These are phyloP conservation scores for Kluyveromyces dobzhanskii DNA, from an alignment of 805 yeast species.

Conservation along the genomic window DNA sequence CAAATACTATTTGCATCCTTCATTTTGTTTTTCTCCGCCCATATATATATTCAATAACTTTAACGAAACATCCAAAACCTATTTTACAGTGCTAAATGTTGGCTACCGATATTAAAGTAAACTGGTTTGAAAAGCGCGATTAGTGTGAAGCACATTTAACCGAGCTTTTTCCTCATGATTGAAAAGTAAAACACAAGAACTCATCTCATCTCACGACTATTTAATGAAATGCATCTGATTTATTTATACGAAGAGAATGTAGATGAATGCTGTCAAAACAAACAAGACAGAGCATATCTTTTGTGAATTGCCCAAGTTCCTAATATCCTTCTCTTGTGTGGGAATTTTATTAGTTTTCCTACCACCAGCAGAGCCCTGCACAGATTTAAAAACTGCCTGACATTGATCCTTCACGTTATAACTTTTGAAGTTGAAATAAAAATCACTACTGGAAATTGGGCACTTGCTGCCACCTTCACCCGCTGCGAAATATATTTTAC, in stretches of 20 bases:
- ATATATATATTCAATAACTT: no score
- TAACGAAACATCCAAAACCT: no score
- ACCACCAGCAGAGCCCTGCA: not conserved
- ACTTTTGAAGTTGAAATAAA: constrained; percentile 17
- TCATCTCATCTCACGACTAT: not conserved
- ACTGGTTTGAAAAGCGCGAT: no score
- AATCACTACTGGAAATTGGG: constrained; percentile 16
- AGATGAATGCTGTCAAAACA: not conserved
- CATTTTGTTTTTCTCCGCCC: no score
- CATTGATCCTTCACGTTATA: not conserved
- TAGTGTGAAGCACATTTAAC: no score
- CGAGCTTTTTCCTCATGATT: no score
- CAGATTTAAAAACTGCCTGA: not conserved
- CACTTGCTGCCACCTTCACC: constrained; percentile 30
- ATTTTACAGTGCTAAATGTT: no score
- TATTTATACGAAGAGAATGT: not conserved
- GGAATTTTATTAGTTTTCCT: not conserved
- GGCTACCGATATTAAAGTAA: no score
- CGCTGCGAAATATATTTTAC: constrained; percentile 47
- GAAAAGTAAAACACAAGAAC: no score
- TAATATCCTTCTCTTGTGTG: not conserved
- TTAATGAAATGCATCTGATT: not conserved
- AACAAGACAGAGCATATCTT: not conserved
- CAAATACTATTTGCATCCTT: no score
- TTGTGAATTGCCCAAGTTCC: not conserved